Evolutionary conservation across 495 filamentous ascomycete species (phyloP).

Genomic region (Hypoxylon fragiforme): DNA sequence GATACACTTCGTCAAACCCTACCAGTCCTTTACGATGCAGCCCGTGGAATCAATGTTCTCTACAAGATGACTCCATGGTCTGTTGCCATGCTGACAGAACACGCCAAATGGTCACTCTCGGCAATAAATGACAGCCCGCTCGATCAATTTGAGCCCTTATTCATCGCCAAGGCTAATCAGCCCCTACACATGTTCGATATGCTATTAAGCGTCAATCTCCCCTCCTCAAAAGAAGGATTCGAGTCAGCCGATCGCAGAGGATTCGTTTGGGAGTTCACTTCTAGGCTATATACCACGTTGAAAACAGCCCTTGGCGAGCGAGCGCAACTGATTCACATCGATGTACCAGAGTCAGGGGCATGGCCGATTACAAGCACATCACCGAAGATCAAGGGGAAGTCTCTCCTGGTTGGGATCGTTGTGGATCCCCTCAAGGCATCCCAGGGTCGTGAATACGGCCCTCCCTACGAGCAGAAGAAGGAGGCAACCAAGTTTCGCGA

Average conservation of each 20-base stretch:
- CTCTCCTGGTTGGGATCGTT: conserved; percentile 66
- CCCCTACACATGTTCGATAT: conserved; percentile 74
- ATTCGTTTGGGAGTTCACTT: conserved; percentile 40
- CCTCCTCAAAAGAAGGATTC: conserved; percentile 23
- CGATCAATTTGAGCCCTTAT: conserved; percentile 81
- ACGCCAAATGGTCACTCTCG: conserved; percentile 69
- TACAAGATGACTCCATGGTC: conserved; percentile 93
- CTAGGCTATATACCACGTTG: conserved; percentile 64
- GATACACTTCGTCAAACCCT: conserved; percentile 43
- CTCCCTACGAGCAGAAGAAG: conserved; percentile 75
- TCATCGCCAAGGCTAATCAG: conserved; percentile 72
- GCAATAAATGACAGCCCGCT: conserved; percentile 72
- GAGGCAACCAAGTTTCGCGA: conserved; percentile 67
- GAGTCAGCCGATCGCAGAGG: conserved; percentile 40
- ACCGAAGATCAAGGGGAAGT: conserved; percentile 23
- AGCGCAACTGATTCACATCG: conserved; percentile 64
- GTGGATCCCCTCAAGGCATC: conserved; percentile 70
- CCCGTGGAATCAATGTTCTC: conserved; percentile 74
- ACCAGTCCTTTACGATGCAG: conserved; percentile 66
- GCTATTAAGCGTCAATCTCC: conserved; percentile 43
- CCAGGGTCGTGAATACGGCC: conserved; percentile 82
- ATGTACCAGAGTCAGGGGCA: conserved; percentile 38
- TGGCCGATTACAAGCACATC: conserved; percentile 49
- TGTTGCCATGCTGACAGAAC: conserved; percentile 67
- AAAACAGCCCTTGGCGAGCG: conserved; percentile 73